Base-by-base conservation (phyloP, 2,329 filamentous ascomycete species). In the Fusarium sp. region DNA sequence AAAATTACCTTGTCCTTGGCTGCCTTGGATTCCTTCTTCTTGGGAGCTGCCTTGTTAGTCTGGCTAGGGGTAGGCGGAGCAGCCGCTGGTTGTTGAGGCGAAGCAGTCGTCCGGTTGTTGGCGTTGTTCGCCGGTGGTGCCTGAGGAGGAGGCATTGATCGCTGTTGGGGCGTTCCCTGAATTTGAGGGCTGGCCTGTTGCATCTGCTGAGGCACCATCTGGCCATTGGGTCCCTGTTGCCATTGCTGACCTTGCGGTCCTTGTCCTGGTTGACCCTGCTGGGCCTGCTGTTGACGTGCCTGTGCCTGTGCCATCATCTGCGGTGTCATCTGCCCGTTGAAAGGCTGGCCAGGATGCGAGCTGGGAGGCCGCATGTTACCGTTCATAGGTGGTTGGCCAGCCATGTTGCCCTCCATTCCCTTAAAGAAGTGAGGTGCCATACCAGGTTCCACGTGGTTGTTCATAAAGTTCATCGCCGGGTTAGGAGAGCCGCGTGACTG, bases 31-130 rank as follows among this genome's bases (percentile, higher is more conserved):
- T 91, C 90, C 85, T 94, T 93, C 88, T 96, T 96, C 82, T 94
- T 95, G 1, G 93, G 92, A 37, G 90, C 91, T 5, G 92, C 83
- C 85, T 96, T 96, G 79, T 91, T 92, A 2, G 86, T 82, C 79
- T 94, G 93, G 61, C 90, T 91, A 1, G 94, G 94, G 5, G 94
- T 96, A 2, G 93, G 93, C 1, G 94, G 93, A 38, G 92, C 92
- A 8, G 90, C 88, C 68, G 88, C 90, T 71, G 88, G 88, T 75
- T 89, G 88, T 76, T 92, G 90, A 27, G 90, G 91, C 20, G 90
- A 91, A 14, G 89, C 89, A 16, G 90, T 88, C 47, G 85, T 87
- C 64, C 88, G 85, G 72, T 86, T 88, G 76, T 89, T 89, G 64
- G 87, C 85, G 74, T 87, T 87, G 66, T 85, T 85, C 78, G 38